Conservation (phyloP, 805 yeast species). For the Nakazawaea ernobii region DNA sequence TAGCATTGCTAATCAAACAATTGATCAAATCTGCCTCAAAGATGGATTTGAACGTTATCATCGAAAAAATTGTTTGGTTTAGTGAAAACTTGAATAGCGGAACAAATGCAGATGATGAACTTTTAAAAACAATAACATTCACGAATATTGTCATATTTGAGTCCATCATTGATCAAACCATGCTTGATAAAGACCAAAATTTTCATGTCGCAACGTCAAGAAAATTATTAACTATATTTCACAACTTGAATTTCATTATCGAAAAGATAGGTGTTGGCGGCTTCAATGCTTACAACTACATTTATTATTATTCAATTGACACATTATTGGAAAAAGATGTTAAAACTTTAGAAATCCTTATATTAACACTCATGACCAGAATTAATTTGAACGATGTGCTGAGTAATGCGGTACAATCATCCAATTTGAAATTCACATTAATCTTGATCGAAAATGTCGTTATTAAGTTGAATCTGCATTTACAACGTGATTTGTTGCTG, state of each 20-base stretch:
- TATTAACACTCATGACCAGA: constrained; percentile 22
- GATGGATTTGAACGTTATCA: not conserved
- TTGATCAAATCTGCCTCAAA: constrained; percentile 12
- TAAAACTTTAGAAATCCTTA: constrained; percentile 21
- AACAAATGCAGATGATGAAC: constrained; percentile 6
- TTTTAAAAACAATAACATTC: constrained; percentile 16
- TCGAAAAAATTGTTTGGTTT: constrained; percentile 11
- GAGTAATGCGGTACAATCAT: constrained; percentile 24
- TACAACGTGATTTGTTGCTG: constrained; percentile 17
- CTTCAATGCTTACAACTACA: constrained; percentile 57
- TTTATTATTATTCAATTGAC: constrained; percentile 45
- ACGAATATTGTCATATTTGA: constrained; percentile 15
- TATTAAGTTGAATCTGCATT: constrained; percentile 23
- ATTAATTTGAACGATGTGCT: constrained; percentile 22
- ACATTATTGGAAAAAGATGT: constrained; percentile 25
- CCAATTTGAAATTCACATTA: constrained; percentile 39
- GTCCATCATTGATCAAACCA: constrained; percentile 14
- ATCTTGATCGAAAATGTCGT: constrained; percentile 41
- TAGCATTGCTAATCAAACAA: constrained; percentile 40
- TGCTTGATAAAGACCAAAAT: constrained; percentile 26
- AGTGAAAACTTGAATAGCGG: constrained; percentile 5
- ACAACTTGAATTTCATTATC: constrained; percentile 40
- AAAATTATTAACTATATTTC: constrained; percentile 34
- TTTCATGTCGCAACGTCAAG: constrained; percentile 21
- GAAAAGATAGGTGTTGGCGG: constrained; percentile 59